A percentile compares a stretch with the other conserved stretches of the same genome.
Evolutionary conservation across 1,139 yeast genomes (phyloP).

Genomic region (Candida neerlandica): DNA sequence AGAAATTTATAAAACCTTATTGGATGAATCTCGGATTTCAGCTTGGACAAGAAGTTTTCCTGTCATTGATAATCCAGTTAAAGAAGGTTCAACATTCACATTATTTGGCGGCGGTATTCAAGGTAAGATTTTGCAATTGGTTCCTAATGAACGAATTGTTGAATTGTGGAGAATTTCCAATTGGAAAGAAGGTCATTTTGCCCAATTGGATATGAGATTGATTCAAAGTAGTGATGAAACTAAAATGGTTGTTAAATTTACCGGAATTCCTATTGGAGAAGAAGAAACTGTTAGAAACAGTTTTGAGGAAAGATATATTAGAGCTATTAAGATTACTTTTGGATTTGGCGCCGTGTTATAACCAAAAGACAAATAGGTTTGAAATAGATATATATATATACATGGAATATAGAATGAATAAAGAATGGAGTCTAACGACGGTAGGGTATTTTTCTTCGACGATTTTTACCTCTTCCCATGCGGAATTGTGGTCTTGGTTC

Average conservation of each 20-base stretch:
- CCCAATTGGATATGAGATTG: slow-evolving; percentile 65
- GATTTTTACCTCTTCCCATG: too few relatives aligned
- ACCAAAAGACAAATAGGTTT: slow-evolving; percentile 1
- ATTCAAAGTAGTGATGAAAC: slow-evolving; percentile 84
- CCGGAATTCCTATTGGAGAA: slow-evolving; percentile 96
- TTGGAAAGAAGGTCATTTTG: slow-evolving; percentile 86
- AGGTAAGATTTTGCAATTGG: slow-evolving; percentile 67
- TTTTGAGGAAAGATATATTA: slow-evolving; percentile 86
- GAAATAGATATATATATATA: slow-evolving; percentile 1
- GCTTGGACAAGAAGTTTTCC: slow-evolving; percentile 91
- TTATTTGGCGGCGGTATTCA: slow-evolving; percentile 88
- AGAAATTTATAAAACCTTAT: slow-evolving; percentile 74
- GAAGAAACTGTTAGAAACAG: slow-evolving; percentile 86
- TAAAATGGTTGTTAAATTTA: slow-evolving; percentile 72
- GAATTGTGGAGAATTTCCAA: slow-evolving; percentile 86
- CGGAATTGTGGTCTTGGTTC: too few relatives aligned
- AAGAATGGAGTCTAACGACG: too few relatives aligned
- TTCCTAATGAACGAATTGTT: slow-evolving; percentile 57
- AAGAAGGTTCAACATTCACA: slow-evolving; percentile 63
- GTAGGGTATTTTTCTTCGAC: too few relatives aligned
- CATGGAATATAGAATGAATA: not conserved
- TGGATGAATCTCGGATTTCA: slow-evolving; percentile 74
- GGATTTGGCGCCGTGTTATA: slow-evolving; percentile 88
- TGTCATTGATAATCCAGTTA: slow-evolving; percentile 53
- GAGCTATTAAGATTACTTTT: slow-evolving; percentile 85